These are phyloP conservation scores for Pythium oligandrum DNA, from an alignment of 352 stramenopile species.

Conservation along the genomic window DNA sequence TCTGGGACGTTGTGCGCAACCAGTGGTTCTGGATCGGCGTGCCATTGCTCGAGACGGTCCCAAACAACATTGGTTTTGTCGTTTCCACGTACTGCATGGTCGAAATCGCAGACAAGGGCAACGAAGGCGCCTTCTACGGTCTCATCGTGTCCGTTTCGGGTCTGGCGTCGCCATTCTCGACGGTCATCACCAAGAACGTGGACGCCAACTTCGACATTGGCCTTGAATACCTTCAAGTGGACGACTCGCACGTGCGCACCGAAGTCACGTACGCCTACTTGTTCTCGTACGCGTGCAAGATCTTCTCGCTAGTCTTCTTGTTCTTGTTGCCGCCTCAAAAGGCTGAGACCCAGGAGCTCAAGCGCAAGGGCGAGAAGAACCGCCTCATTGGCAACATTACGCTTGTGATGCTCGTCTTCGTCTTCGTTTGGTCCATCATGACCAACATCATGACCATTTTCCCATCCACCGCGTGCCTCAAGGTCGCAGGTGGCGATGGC, in stretches of 20 bases:
- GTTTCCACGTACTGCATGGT: constrained; percentile 22
- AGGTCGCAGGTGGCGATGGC: constrained; percentile 21
- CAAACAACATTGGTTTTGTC: constrained; percentile 19
- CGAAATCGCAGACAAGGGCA: constrained; percentile 23
- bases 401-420: constrained; percentile 17
- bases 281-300: constrained; percentile 21
- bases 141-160: constrained; percentile 21
- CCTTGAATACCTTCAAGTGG: constrained; percentile 10
- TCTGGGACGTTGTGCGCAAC: constrained; percentile 15
- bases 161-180: constrained; percentile 23
- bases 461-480: constrained; percentile 21
- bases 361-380: constrained; percentile 21
- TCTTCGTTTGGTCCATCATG: constrained; percentile 22
- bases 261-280: constrained; percentile 26
- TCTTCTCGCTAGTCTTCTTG: constrained; percentile 27
- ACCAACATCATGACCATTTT: constrained; percentile 33
- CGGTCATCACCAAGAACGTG: constrained; percentile 21
- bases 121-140: constrained; percentile 29
- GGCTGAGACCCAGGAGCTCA: constrained; percentile 21
- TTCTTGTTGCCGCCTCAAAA: constrained; percentile 25
- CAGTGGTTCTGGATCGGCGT: constrained; percentile 12
- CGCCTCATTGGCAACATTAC: constrained; percentile 14
- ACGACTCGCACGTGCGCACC: constrained; percentile 15
- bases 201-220: constrained; percentile 21
- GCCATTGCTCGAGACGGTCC: constrained; percentile 13